Evolutionary conservation across 257 asterid genomes (phyloP).

Genomic region (Nicotiana paniculata): DNA sequence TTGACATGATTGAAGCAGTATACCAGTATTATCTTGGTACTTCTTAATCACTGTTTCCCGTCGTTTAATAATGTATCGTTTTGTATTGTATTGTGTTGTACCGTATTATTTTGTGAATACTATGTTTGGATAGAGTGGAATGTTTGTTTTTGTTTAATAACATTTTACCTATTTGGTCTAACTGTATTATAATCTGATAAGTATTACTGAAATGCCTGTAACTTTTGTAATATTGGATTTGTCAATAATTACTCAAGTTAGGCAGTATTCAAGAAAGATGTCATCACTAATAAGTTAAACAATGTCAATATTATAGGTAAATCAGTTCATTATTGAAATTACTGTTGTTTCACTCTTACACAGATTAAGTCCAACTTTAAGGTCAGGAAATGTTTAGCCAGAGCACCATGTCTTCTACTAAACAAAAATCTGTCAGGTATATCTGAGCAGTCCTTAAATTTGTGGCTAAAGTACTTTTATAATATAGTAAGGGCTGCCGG

Average conservation of each 20-base stretch:
- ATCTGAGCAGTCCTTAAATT: not conserved
- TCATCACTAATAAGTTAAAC: not conserved
- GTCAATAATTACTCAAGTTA: not conserved
- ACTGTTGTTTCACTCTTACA: not conserved
- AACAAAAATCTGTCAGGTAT: slow-evolving; percentile 6
- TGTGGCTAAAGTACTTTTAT: not conserved
- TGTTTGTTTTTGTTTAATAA: not conserved
- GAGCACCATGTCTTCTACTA: slow-evolving; percentile 2
- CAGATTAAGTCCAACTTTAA: not conserved
- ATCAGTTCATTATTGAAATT: not conserved
- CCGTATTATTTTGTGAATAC: not conserved
- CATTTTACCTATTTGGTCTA: not conserved
- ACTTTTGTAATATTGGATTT: not conserved
- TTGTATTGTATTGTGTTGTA: not conserved
- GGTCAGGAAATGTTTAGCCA: not conserved
- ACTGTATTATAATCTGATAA: not conserved
- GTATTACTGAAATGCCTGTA: not conserved
- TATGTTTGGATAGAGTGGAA: not conserved
- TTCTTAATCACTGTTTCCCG: not conserved
- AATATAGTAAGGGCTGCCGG: not conserved
- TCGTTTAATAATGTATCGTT: not conserved
- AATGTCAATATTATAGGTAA: not conserved
- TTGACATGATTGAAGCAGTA: not conserved
- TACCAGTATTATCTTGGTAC: not conserved
- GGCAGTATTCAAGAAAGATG: not conserved